These are phyloP conservation scores for Tetracladium marchalianum DNA, from an alignment of 495 filamentous ascomycete genomes.

Conservation along the genomic window DNA sequence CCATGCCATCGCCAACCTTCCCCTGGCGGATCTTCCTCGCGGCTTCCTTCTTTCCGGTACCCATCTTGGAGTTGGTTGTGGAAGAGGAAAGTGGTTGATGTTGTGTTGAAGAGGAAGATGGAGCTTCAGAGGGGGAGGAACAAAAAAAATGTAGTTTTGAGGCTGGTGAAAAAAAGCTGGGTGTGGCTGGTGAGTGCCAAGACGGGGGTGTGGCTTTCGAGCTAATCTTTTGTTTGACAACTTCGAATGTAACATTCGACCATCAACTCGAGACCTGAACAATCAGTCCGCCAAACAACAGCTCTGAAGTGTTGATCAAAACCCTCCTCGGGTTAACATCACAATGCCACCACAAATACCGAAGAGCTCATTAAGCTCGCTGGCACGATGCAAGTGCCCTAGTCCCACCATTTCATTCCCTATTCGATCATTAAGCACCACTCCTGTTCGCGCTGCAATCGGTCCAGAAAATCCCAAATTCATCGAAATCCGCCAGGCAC, in stretches of 20 bases:
- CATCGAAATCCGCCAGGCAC: constrained; percentile 59
- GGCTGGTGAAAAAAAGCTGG: background rate
- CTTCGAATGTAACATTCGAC: background rate
- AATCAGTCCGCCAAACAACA: background rate
- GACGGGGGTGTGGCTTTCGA: background rate
- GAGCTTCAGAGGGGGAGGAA: background rate
- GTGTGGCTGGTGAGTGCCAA: constrained; percentile 6
- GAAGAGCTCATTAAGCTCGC: constrained; percentile 12
- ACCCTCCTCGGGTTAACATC: background rate
- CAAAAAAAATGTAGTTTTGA: too few species aligned
- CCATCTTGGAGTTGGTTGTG: constrained; percentile 48
- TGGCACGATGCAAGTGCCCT: constrained; percentile 11
- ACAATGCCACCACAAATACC: constrained; percentile 23
- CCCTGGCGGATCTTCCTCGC: constrained; percentile 68
- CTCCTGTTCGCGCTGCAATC: constrained; percentile 24
- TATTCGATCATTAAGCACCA: constrained; percentile 33
- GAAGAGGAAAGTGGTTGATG: background rate
- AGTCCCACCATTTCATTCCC: background rate
- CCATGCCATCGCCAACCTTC: constrained; percentile 73
- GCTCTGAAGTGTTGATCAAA: background rate
- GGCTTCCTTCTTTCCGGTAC: constrained; percentile 90
- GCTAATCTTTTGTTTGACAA: constrained; percentile 6
- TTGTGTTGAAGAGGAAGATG: constrained; percentile 3
- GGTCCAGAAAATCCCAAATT: constrained; percentile 64
- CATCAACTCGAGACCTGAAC: background rate